Conservation (phyloP, 768 basidiomycete genomes). For the Tylopilus felleus region DNA sequence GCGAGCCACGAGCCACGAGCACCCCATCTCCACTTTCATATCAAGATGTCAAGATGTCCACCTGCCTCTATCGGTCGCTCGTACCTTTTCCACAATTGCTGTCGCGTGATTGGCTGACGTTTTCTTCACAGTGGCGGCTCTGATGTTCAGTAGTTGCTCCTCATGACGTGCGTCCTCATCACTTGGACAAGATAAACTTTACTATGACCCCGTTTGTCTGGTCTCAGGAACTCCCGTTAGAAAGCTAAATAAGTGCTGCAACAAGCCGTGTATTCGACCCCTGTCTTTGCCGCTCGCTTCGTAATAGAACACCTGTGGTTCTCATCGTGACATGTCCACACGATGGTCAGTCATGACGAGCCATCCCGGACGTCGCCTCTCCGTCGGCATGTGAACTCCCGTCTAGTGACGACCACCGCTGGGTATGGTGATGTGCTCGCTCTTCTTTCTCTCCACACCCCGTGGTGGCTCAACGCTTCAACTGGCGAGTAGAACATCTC, state of each 20-base stretch:
- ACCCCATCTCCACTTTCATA: not conserved
- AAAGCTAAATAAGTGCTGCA: not conserved
- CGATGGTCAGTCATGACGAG: not conserved
- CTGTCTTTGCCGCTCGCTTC: not conserved
- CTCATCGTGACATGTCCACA: not conserved
- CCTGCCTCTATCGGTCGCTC: not conserved
- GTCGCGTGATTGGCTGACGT: not conserved
- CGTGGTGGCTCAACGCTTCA: too few species aligned
- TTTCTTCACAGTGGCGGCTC: not conserved
- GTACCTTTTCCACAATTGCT: not conserved
- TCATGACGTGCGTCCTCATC: not conserved
- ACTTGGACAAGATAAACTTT: not conserved
- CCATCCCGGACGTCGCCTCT: not conserved
- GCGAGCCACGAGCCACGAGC: not conserved
- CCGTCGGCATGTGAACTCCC: not conserved
- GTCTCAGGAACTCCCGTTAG: not conserved
- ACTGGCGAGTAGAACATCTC: too few species aligned
- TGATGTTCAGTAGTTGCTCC: not conserved
- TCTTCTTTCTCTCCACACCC: too few species aligned
- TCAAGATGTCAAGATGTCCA: not conserved
- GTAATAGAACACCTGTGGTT: not conserved
- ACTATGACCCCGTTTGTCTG: not conserved
- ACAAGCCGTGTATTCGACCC: not conserved
- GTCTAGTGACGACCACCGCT: too few species aligned
- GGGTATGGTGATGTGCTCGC: too few species aligned